These are phyloP conservation scores for Wallacemonas sp. DNA, from an alignment of 208 protist species.

Conservation along the genomic window DNA sequence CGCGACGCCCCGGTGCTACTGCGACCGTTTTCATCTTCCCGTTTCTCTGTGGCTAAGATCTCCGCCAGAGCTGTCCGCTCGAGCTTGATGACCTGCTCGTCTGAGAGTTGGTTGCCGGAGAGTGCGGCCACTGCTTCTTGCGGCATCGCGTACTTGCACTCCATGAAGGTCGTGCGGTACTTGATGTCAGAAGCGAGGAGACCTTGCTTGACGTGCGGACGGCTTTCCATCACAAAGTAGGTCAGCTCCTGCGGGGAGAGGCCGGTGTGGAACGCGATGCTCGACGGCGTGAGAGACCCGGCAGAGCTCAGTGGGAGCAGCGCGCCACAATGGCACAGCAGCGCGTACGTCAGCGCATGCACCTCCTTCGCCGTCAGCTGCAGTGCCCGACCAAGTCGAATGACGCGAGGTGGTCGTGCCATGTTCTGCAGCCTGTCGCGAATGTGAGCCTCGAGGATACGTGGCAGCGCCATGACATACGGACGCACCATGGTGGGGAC, in stretches of 20 bases:
- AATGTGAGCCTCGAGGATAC: conserved; percentile 30
- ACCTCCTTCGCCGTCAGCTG: conserved; percentile 48
- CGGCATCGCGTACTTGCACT: conserved; percentile 69
- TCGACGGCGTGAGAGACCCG: conserved; percentile 36
- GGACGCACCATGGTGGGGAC: conserved; percentile 48
- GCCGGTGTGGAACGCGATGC: conserved; percentile 51
- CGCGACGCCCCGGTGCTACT: too few relatives aligned
- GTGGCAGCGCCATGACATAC: conserved; percentile 28
- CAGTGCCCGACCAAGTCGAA: conserved; percentile 66
- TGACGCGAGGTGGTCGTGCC: conserved; percentile 54
- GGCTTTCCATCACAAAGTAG: conserved; percentile 70
- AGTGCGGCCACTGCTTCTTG: conserved; percentile 80
- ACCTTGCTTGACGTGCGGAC: conserved; percentile 84
- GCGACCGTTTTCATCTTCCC: too few relatives aligned
- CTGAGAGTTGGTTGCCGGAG: conserved; percentile 64
- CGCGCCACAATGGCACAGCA: conserved; percentile 76
- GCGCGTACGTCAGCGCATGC: conserved; percentile 61
- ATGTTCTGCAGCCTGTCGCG: conserved; percentile 39
- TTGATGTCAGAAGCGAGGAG: conserved; percentile 62
- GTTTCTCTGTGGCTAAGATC: conserved; percentile 52
- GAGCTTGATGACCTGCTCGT: conserved; percentile 90
- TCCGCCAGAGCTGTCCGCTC: conserved; percentile 86
- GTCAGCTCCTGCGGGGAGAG: conserved; percentile 73
- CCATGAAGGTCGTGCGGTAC: conserved; percentile 53
- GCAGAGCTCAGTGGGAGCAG: conserved; percentile 21